A percentile compares a stretch with the other conserved stretches of the same genome.
These are phyloP conservation scores for Salvia rosmarinus DNA, from an alignment of 257 asterid species.

Conservation along the genomic window DNA sequence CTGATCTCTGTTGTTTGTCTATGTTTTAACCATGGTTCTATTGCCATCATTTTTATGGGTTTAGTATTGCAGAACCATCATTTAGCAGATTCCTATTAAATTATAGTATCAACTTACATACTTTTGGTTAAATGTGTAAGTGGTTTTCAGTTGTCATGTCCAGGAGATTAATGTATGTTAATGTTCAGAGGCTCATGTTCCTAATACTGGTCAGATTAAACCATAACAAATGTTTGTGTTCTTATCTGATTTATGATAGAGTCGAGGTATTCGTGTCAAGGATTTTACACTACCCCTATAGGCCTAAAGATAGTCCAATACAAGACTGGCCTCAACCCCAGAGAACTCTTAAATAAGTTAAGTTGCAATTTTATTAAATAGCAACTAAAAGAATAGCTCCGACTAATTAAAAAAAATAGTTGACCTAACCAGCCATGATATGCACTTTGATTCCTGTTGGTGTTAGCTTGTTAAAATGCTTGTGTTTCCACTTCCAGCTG, in stretches of 20 bases:
- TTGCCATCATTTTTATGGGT: not conserved
- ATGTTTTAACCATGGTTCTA: slow-evolving; percentile 2
- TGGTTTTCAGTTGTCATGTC: not conserved
- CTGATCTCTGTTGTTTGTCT: not conserved
- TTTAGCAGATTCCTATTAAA: not conserved
- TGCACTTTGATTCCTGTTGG: not conserved
- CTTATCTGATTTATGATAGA: not conserved
- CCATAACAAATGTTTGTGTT: not conserved
- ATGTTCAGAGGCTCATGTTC: not conserved
- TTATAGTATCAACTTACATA: not conserved
- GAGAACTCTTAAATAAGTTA: not conserved
- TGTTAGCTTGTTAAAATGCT: slow-evolving; percentile 21
- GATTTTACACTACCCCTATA: too few species aligned
- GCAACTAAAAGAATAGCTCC: too few species aligned
- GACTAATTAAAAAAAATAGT: not conserved
- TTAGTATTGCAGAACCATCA: slow-evolving; percentile 3
- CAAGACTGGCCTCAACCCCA: too few species aligned
- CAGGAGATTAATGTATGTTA: not conserved
- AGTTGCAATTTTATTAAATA: not conserved
- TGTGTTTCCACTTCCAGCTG: slow-evolving; percentile 52
- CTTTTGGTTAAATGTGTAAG: not conserved
- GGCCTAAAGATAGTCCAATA: too few species aligned
- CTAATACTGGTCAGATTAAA: not conserved
- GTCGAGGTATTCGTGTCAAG: not conserved
- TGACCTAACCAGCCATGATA: not conserved